phyloP scores from a whole-genome alignment of 257 asterid species.

The Haberlea rhodopensis region DNA sequence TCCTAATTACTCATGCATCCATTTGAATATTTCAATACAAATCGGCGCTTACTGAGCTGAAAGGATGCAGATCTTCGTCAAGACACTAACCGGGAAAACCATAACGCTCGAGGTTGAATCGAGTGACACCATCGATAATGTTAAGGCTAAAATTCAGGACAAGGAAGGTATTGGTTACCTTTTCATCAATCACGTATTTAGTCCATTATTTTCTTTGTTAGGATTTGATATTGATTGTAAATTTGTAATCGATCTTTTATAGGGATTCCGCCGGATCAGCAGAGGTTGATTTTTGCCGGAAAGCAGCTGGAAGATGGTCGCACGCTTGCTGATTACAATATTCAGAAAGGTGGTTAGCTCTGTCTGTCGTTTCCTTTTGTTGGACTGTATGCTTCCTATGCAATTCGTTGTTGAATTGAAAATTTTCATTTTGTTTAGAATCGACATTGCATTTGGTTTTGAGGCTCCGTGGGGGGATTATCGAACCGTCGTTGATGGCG shows the following conservation, averaged over 20 bases:
- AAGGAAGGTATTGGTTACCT: conserved; percentile 28
- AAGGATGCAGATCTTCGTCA: conserved; percentile 39
- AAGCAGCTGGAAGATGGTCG: conserved; percentile 51
- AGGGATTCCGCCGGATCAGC: conserved; percentile 83
- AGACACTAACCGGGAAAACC: conserved; percentile 41
- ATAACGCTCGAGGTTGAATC: conserved; percentile 46
- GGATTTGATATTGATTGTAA: neutral
- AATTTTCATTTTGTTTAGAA: conserved; percentile 29
- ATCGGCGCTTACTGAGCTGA: conserved; percentile 8
- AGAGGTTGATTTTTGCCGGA: conserved; percentile 52
- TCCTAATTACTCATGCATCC: neutral
- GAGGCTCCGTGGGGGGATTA: conserved; percentile 74
- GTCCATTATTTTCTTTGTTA: neutral
- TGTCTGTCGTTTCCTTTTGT: neutral
- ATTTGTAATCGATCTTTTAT: neutral
- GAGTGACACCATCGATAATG: conserved; percentile 45
- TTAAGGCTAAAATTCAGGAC: conserved; percentile 44
- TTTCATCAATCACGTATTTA: neutral
- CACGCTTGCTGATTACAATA: conserved; percentile 42
- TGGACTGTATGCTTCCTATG: neutral
- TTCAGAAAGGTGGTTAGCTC: conserved; percentile 34
- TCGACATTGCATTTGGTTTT: conserved; percentile 68
- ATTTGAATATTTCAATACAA: too few species aligned
- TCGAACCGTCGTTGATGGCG: conserved; percentile 70
- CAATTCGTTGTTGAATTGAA: neutral